Evolutionary conservation across 768 basidiomycete genomes (phyloP), one percentile per base, ranked within the genome.

Genomic region (Russula ochroleuca): DNA sequence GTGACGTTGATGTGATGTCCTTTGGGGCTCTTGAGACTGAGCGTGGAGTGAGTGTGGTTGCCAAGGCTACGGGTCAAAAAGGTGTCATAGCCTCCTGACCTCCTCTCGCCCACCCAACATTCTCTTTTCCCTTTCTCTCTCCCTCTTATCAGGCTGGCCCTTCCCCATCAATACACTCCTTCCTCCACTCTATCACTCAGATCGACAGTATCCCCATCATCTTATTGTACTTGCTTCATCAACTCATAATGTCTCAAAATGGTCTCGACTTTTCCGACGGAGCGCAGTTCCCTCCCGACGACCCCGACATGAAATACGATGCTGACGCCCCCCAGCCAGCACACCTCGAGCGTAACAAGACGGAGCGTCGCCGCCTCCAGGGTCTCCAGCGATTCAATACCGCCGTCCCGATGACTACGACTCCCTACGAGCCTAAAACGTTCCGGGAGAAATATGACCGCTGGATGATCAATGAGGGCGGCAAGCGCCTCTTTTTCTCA

Each of bases 401-500:
- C 13, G 73, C 67, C 31, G 67, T 54, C 48, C 72, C 76, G 1
- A 64, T 61, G 2, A 60, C 67, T 40, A 70, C 70, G 6, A 70
- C 72, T 0, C 73, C 73, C 17, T 78, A 78, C 64, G 70, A 73
- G 51, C 77, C 81, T 37, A 74, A 69, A 57, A 77, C 78, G 3
- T 71, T 76, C 51, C 69, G 70, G 49, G 80, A 85, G 69, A 81
- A 74, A 68, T 80, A 83, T 69, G 79, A 81, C 68, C 69, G 85
- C n/a, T 96, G 94, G 94, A 89, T 93, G 88, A 92, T 94, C 73
- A 94, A 95, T 72, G 94, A 95, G 72, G 94, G 94, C 70, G 85
- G 88, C 15, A 81, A 82, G 49, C 80, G 83, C 59, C 69, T 95
- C 43, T 92, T 94, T 79, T 92, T 95, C 76, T 81, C 76, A 60